Evolutionary conservation across 805 yeast genomes (phyloP).

Genomic region (Teunomyces gatunensis): DNA sequence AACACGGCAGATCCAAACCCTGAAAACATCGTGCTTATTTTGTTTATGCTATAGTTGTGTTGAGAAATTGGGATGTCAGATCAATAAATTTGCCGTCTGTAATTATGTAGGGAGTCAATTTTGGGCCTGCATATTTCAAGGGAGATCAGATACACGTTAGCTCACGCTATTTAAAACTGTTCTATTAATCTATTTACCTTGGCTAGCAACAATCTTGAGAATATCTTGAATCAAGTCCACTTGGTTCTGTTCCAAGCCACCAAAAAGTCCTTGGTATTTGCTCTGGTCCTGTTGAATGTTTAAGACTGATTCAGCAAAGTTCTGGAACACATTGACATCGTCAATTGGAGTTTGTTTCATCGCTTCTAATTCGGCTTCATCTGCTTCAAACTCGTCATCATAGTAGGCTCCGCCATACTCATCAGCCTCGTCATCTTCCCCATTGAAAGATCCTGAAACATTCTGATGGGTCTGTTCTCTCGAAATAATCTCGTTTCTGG

Average conservation of each 20-base stretch:
- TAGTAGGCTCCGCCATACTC: slow-evolving; percentile 28
- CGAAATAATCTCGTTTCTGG: slow-evolving; percentile 43
- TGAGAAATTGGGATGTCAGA: background rate
- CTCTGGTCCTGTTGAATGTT: slow-evolving; percentile 47
- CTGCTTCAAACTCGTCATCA: slow-evolving; percentile 45
- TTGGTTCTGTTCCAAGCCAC: slow-evolving; percentile 35
- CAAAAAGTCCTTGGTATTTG: slow-evolving; percentile 50
- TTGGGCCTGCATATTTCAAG: background rate
- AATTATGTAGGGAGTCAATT: background rate
- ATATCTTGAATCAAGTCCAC: slow-evolving; percentile 29
- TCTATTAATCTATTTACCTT: slow-evolving; percentile 4
- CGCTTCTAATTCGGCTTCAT: slow-evolving; percentile 81
- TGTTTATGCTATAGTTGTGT: background rate
- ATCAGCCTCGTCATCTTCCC: slow-evolving; percentile 26
- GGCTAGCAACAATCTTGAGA: slow-evolving; percentile 19
- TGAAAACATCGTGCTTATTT: slow-evolving; percentile 31
- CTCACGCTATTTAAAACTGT: background rate
- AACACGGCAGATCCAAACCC: slow-evolving; percentile 41
- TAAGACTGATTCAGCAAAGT: slow-evolving; percentile 56
- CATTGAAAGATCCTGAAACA: slow-evolving; percentile 17
- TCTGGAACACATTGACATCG: slow-evolving; percentile 64
- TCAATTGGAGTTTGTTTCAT: slow-evolving; percentile 79
- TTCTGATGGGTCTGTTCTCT: slow-evolving; percentile 36
- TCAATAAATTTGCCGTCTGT: background rate
- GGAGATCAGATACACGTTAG: background rate